Evolutionary conservation across 2,329 filamentous ascomycete species (phyloP).

Genomic region (Pseudocercospora eumusae): DNA sequence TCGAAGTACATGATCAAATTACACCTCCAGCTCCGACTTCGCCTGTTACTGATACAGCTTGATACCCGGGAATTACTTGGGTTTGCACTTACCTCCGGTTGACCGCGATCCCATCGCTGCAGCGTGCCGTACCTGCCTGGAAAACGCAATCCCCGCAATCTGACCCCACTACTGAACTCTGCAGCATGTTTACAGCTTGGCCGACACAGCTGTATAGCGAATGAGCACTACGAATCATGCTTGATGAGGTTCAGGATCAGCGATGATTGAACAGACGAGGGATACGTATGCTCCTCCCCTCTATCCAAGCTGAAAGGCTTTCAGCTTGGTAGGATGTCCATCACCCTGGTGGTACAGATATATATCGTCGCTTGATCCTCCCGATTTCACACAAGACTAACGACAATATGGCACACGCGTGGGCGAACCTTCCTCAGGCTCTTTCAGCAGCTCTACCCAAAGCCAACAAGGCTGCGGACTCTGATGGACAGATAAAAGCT

Average conservation of each 20-base stretch:
- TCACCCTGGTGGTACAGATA: slow-evolving; percentile 21
- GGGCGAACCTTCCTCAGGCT: slow-evolving; percentile 35
- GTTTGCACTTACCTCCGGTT: slow-evolving; percentile 16
- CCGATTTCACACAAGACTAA: slow-evolving; percentile 1
- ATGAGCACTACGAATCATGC: background rate
- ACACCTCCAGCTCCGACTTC: slow-evolving; percentile 10
- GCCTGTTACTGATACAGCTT: slow-evolving; percentile 1
- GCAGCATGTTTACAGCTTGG: background rate
- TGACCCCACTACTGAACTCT: slow-evolving; percentile 5
- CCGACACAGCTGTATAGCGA: slow-evolving; percentile 4
- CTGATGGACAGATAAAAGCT: slow-evolving; percentile 37
- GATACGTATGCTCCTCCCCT: slow-evolving; percentile 8
- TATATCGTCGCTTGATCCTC: slow-evolving; percentile 7
- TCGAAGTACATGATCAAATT: slow-evolving; percentile 14
- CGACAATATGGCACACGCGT: slow-evolving; percentile 34
- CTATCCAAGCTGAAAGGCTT: slow-evolving; percentile 3
- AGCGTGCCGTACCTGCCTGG: slow-evolving; percentile 6
- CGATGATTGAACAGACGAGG: background rate
- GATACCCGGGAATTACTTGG: slow-evolving; percentile 7
- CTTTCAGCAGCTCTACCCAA: slow-evolving; percentile 33
- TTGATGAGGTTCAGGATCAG: slow-evolving; percentile 1
- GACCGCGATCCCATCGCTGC: slow-evolving; percentile 18
- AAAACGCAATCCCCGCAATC: slow-evolving; percentile 6
- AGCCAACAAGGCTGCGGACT: slow-evolving; percentile 32
- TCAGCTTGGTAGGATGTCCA: slow-evolving; percentile 6